phyloP scores from a whole-genome alignment of 768 basidiomycete genomes.

The Rhodosporidiobolus odoratus region DNA sequence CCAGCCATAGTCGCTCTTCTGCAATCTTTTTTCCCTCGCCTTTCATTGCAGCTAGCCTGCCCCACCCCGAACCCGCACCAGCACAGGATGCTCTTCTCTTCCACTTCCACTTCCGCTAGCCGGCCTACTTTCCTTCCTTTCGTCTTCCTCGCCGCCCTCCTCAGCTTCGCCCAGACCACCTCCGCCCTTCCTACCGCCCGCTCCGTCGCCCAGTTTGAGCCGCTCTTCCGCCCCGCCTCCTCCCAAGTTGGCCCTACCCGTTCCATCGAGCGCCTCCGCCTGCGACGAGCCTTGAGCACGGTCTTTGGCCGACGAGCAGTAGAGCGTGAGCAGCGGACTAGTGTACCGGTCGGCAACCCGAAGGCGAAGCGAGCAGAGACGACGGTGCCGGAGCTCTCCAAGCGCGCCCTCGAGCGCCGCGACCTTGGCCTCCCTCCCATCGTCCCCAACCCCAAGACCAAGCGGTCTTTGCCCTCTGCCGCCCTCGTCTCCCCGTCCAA shows the following conservation, averaged over 20 bases:
- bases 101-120: background rate
- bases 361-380: constrained; percentile 4
- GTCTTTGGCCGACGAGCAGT: background rate
- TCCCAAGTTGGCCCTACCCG: constrained; percentile 29
- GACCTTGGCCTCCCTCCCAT: background rate
- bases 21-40: background rate
- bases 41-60: constrained; percentile 33
- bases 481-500: background rate
- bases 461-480: background rate
- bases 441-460: constrained; percentile 24
- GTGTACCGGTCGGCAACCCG: constrained; percentile 20
- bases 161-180: constrained; percentile 14
- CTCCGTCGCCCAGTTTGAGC: constrained; percentile 14
- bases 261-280: constrained; percentile 36
- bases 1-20: constrained; percentile 22
- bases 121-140: constrained; percentile 4
- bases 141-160: constrained; percentile 24
- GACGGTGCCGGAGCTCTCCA: background rate
- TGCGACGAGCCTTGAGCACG: constrained; percentile 3
- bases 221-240: constrained; percentile 27
- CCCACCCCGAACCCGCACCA: background rate
- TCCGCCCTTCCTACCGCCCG: constrained; percentile 23
- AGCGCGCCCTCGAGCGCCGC: background rate
- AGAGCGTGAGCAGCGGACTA: constrained; percentile 14
- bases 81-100: constrained; percentile 18